These are phyloP conservation scores for Rhizopus stolonifer DNA, from an alignment of 371 early-diverging fungal genomes.

Conservation along the genomic window DNA sequence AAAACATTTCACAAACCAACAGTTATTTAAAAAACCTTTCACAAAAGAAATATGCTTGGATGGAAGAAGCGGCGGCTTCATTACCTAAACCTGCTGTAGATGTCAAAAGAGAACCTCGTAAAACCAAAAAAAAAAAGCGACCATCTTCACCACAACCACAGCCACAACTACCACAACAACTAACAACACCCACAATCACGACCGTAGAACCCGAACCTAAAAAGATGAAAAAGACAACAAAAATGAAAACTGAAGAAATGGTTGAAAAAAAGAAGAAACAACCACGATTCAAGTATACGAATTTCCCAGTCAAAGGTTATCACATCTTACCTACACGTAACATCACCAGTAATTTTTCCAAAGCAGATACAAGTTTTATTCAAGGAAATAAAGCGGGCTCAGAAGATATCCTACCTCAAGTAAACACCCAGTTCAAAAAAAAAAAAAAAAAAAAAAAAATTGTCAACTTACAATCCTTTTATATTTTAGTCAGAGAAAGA, in stretches of 20 bases:
- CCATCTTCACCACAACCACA: background rate
- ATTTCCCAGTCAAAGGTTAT: constrained; percentile 49
- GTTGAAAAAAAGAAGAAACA: constrained; percentile 7
- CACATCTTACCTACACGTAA: constrained; percentile 52
- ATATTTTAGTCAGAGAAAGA: constrained; percentile 45
- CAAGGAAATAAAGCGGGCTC: constrained; percentile 41
- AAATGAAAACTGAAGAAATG: background rate
- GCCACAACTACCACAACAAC: background rate
- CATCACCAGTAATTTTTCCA: constrained; percentile 43
- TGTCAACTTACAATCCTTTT: too few relatives aligned
- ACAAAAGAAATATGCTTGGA: constrained; percentile 55
- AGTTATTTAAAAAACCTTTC: constrained; percentile 44
- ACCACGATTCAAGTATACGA: constrained; percentile 49
- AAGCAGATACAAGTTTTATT: constrained; percentile 37
- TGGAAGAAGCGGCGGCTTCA: constrained; percentile 34
- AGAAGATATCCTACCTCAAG: constrained; percentile 37
- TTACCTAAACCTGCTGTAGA: background rate
- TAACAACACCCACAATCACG: background rate
- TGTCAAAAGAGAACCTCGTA: constrained; percentile 7
- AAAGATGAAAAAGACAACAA: background rate
- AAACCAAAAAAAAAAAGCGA: constrained; percentile 2
- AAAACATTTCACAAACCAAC: constrained; percentile 20
- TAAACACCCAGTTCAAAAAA: too few relatives aligned
- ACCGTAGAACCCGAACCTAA: background rate
- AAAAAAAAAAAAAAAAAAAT: too few relatives aligned